Evolutionary conservation across 208 protist species (phyloP).

Genomic region (Borovskyia barvae): DNA sequence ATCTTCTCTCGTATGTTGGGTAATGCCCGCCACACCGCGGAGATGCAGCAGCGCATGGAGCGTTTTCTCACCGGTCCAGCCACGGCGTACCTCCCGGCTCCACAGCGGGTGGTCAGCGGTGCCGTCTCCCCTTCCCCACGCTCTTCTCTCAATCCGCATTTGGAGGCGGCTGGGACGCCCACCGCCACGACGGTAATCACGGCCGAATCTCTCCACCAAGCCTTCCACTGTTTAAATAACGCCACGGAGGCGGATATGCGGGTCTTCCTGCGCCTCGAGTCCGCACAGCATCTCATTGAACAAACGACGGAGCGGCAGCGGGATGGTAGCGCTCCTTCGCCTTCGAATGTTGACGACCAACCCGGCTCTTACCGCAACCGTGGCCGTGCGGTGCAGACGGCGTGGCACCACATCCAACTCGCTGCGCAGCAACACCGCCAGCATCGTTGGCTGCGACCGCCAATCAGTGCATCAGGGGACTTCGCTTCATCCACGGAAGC

Average conservation of each 20-base stretch:
- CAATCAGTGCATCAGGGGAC: constrained; percentile 2
- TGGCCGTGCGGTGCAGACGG: neutral
- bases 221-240: constrained; percentile 8
- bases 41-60: constrained; percentile 1
- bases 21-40: too few relatives aligned
- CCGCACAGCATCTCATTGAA: neutral
- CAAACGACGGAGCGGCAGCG: neutral
- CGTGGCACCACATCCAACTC: neutral
- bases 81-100: neutral
- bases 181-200: too few relatives aligned
- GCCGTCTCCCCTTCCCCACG: too few relatives aligned
- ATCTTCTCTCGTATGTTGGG: too few relatives aligned
- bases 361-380: too few relatives aligned
- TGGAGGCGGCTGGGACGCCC: too few relatives aligned
- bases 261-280: constrained; percentile 17
- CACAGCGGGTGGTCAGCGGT: too few relatives aligned
- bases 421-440: neutral
- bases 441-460: neutral
- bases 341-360: too few relatives aligned
- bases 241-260: constrained; percentile 12
- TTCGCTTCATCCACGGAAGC: neutral
- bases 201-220: neutral
- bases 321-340: too few relatives aligned
- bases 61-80: constrained; percentile 14
- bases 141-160: too few relatives aligned